Evolutionary conservation across 2,329 filamentous ascomycete genomes (phyloP).

Genomic region (Hypoxylon sp.): DNA sequence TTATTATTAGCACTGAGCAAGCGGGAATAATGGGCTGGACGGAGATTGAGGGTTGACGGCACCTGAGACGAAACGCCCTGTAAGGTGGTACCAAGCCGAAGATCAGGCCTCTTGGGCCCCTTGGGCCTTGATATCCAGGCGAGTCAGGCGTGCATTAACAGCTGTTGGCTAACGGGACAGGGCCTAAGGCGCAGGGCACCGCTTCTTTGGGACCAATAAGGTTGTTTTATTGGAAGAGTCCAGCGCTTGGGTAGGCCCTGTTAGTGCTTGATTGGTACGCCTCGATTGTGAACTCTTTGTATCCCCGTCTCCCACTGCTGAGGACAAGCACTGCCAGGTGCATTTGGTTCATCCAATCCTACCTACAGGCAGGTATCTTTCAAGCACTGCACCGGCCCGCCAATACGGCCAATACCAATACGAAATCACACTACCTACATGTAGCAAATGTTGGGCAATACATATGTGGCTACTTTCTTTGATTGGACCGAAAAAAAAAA

Average conservation of each 20-base stretch:
- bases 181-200: slow-evolving; percentile 18
- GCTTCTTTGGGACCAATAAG: slow-evolving; percentile 24
- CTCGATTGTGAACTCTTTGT: too few relatives aligned
- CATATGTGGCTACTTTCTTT: neutral
- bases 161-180: neutral
- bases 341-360: too few relatives aligned
- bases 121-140: neutral
- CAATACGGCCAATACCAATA: too few relatives aligned
- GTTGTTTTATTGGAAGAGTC: slow-evolving; percentile 15
- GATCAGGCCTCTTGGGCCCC: slow-evolving; percentile 4
- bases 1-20: slow-evolving; percentile 25
- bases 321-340: too few relatives aligned
- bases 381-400: too few relatives aligned
- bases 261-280: too few relatives aligned
- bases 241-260: slow-evolving; percentile 2
- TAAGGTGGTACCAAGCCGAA: neutral
- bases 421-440: neutral
- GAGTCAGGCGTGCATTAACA: neutral
- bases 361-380: too few relatives aligned
- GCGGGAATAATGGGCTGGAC: slow-evolving; percentile 17
- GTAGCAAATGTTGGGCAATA: slow-evolving; percentile 4
- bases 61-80: slow-evolving; percentile 5
- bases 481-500: slow-evolving; percentile 16
- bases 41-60: slow-evolving; percentile 18
- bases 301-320: too few relatives aligned